Conservation (phyloP, 139 green algal genomes). For the Axilococcus clingmanii region DNA sequence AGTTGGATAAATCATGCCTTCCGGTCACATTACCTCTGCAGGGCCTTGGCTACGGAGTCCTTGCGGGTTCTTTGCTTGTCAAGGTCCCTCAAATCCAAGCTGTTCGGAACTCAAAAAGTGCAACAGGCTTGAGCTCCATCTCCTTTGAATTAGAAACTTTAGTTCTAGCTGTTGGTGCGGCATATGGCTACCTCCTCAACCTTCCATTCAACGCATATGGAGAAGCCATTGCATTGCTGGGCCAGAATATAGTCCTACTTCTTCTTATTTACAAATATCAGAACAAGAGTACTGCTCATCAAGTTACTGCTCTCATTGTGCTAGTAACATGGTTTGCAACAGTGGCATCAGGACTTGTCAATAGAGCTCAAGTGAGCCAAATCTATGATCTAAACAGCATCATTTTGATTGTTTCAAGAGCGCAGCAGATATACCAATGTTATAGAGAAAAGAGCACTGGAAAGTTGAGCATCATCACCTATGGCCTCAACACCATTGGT, state of each 20-base stretch:
- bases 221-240: conserved; percentile 46
- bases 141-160: conserved; percentile 71
- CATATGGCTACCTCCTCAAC: conserved; percentile 55
- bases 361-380: conserved; percentile 9
- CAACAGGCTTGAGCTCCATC: conserved; percentile 49
- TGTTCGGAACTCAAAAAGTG: conserved; percentile 36
- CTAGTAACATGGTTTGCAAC: conserved; percentile 6
- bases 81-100: conserved; percentile 71
- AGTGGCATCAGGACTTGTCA: conserved; percentile 26
- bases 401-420: conserved; percentile 47
- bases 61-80: conserved; percentile 49
- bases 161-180: conserved; percentile 43
- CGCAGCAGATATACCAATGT: conserved; percentile 47
- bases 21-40: conserved; percentile 8
- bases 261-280: conserved; percentile 58
- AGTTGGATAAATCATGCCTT: not conserved
- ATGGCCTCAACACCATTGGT: conserved; percentile 49
- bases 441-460: conserved; percentile 40
- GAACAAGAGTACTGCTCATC: conserved; percentile 3
- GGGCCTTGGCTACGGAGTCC: conserved; percentile 57
- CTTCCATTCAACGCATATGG: conserved; percentile 72
- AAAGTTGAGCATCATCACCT: conserved; percentile 58
- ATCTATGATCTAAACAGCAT: conserved; percentile 57
- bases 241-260: conserved; percentile 61
- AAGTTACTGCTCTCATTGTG: not conserved